These are phyloP conservation scores for Emergomyces africanus DNA, from an alignment of 2,329 filamentous ascomycete genomes.

Conservation along the genomic window DNA sequence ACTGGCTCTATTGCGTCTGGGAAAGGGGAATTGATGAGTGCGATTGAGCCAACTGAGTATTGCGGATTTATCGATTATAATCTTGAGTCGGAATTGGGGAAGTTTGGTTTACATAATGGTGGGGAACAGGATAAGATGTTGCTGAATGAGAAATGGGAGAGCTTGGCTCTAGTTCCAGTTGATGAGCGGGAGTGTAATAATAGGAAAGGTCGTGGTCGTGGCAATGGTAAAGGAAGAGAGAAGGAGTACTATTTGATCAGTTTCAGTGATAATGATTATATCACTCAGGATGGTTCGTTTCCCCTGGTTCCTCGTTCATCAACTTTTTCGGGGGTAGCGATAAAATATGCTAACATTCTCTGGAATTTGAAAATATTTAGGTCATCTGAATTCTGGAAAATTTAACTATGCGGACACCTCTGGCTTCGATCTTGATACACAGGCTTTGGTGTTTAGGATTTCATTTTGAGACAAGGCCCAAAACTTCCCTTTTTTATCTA, in stretches of 20 bases:
- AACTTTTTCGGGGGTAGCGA: neutral
- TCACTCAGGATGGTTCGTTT: constrained; percentile 51
- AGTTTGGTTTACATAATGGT: constrained; percentile 58
- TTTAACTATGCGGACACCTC: constrained; percentile 44
- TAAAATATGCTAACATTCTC: neutral
- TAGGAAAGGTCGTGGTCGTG: constrained; percentile 9
- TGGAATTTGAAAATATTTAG: neutral
- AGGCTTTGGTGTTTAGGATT: constrained; percentile 46
- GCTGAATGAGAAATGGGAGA: constrained; percentile 70
- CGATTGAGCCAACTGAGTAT: constrained; percentile 46
- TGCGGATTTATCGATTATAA: constrained; percentile 59
- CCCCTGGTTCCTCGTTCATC: neutral
- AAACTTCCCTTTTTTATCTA: neutral
- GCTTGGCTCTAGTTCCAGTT: constrained; percentile 49
- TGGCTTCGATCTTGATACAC: constrained; percentile 47
- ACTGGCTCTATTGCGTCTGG: constrained; percentile 34
- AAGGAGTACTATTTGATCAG: constrained; percentile 56
- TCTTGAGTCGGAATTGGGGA: constrained; percentile 48
- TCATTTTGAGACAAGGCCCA: constrained; percentile 1
- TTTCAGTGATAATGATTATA: constrained; percentile 61
- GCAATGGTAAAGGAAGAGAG: constrained; percentile 20
- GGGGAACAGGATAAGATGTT: constrained; percentile 45
- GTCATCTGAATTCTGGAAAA: constrained; percentile 19
- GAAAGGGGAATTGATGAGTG: constrained; percentile 41
- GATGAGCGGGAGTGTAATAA: constrained; percentile 26